phyloP scores from a whole-genome alignment of 2,329 filamentous ascomycete genomes.

The Aspergillus eucalypticola region DNA sequence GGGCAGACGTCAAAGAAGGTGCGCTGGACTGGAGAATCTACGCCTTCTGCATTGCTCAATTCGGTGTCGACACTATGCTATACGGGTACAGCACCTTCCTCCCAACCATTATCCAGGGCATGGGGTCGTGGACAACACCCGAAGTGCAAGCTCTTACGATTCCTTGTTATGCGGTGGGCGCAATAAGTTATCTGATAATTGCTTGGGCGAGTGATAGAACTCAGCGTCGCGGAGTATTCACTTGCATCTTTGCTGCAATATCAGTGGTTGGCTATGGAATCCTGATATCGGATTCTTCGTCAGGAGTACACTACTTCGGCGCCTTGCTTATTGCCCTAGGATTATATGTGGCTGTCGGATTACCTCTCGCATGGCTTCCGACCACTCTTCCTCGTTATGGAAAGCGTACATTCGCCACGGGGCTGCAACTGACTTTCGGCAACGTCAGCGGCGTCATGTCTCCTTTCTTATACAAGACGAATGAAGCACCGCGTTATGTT shows the following conservation, averaged over 20 bases:
- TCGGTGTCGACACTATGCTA: conserved; percentile 73
- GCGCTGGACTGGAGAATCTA: conserved; percentile 76
- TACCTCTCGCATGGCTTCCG: conserved; percentile 60
- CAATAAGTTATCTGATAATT: conserved; percentile 65
- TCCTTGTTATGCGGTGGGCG: conserved; percentile 73
- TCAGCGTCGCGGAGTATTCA: conserved; percentile 66
- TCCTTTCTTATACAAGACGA: conserved; percentile 56
- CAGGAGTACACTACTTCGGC: conserved; percentile 70
- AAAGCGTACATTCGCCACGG: conserved; percentile 71
- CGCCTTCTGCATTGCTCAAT: conserved; percentile 68
- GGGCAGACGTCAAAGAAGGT: conserved; percentile 65
- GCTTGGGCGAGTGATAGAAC: conserved; percentile 68
- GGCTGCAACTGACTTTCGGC: conserved; percentile 69
- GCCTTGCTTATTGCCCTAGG: conserved; percentile 76
- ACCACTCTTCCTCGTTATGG: conserved; percentile 73
- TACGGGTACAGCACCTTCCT: conserved; percentile 78
- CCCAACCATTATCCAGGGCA: conserved; percentile 72
- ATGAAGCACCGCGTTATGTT: conserved; percentile 59
- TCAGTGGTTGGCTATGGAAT: conserved; percentile 70
- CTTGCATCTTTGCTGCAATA: conserved; percentile 61
- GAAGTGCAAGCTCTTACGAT: conserved; percentile 76
- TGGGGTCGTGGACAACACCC: conserved; percentile 64
- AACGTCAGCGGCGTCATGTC: conserved; percentile 73
- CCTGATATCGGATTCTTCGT: conserved; percentile 60
- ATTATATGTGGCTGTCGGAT: conserved; percentile 62